These are phyloP conservation scores for Chlorella vulgaris DNA, from an alignment of 139 green algal genomes.

Conservation along the genomic window DNA sequence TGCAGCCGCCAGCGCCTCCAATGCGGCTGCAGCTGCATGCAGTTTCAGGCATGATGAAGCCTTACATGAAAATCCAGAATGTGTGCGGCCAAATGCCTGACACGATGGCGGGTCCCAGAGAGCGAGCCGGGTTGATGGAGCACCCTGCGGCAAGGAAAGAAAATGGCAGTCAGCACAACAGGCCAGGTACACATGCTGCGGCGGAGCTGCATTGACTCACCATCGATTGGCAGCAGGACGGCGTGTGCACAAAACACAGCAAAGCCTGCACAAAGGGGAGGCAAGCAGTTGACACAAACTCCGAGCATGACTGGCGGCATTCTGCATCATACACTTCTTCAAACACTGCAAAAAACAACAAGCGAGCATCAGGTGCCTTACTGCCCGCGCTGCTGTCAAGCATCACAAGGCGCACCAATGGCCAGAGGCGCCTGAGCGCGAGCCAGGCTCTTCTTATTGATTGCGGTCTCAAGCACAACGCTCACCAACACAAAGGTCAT, in stretches of 20 bases:
- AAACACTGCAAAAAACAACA: no score
- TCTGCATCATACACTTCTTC: no score
- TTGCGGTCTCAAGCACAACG: slow-evolving; percentile 40
- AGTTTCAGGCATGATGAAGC: no score
- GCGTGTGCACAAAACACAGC: slow-evolving; percentile 48
- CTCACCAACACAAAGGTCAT: slow-evolving; percentile 36
- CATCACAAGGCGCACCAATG: slow-evolving; percentile 37
- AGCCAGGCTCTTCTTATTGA: slow-evolving; percentile 22
- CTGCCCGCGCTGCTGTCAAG: no score
- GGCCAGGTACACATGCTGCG: no score
- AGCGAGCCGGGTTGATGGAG: slow-evolving; percentile 57
- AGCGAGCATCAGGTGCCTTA: no score
- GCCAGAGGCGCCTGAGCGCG: slow-evolving; percentile 34
- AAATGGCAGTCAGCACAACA: no score
- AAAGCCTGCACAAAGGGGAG: no score
- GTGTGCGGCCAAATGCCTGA: slow-evolving; percentile 36
- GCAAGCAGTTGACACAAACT: no score
- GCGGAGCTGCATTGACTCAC: not conserved
- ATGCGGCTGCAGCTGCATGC: no score
- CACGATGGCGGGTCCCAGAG: slow-evolving; percentile 55
- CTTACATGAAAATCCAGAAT: slow-evolving; percentile 42
- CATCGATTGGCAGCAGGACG: slow-evolving; percentile 43
- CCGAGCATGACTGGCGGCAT: no score
- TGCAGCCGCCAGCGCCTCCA: no score
- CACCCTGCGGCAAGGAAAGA: not conserved